A percentile compares a stretch with the other conserved stretches of the same genome.
Conservation (phyloP, 129 eudicot genomes). For the Flaveria sonorensis region DNA sequence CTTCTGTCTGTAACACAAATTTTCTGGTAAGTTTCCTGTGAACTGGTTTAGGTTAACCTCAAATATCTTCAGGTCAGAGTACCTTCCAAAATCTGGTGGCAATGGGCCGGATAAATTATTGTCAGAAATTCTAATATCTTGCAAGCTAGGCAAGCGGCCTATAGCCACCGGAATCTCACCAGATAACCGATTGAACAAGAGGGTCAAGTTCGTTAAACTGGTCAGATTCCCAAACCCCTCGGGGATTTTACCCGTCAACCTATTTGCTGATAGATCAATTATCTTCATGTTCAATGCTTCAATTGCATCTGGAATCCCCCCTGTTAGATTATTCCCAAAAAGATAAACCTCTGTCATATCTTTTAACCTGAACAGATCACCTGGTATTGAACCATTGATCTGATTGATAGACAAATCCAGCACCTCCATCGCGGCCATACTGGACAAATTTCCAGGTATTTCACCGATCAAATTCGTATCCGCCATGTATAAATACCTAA, state of each 20-base stretch:
- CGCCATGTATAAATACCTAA: conserved; percentile 44
- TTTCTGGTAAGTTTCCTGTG: conserved; percentile 52
- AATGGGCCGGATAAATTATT: conserved; percentile 62
- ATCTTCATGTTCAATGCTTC: conserved; percentile 48
- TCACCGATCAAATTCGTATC: conserved; percentile 64
- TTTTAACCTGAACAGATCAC: conserved; percentile 54
- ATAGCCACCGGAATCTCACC: conserved; percentile 64
- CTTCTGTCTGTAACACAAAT: conserved; percentile 51
- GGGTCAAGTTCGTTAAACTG: conserved; percentile 46
- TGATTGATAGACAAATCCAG: conserved; percentile 55
- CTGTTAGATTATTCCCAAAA: conserved; percentile 53
- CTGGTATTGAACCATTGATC: conserved; percentile 61
- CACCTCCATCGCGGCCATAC: conserved; percentile 50
- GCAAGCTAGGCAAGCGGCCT: conserved; percentile 52
- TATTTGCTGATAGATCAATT: conserved; percentile 62
- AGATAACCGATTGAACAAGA: conserved; percentile 56
- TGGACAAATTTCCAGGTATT: conserved; percentile 51
- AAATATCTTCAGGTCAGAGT: conserved; percentile 51
- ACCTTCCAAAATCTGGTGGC: conserved; percentile 73
- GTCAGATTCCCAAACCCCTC: conserved; percentile 54
- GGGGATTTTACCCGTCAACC: conserved; percentile 61
- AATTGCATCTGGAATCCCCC: conserved; percentile 56
- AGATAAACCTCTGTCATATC: conserved; percentile 55
- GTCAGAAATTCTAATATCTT: conserved; percentile 37
- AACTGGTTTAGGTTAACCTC: conserved; percentile 53